Evolutionary conservation across 1,139 yeast species (phyloP).

Genomic region (Hemisphaericaspora subhashii): DNA sequence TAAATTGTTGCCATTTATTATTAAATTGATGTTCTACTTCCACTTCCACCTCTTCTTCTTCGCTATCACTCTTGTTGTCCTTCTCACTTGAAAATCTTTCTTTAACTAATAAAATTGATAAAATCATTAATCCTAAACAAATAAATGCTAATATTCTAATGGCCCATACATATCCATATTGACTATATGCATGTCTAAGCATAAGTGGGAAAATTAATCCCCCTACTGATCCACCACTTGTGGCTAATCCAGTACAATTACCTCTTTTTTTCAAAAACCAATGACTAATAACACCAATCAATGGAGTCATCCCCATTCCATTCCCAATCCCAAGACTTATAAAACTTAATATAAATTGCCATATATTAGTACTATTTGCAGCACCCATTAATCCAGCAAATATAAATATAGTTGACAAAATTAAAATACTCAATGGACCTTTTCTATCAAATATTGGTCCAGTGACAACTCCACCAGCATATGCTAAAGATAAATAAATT

Average conservation of each 20-base stretch:
- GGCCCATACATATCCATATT: slow-evolving; percentile 63
- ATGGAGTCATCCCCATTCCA: slow-evolving; percentile 57
- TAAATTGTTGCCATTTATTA: slow-evolving; percentile 5
- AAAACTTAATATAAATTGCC: slow-evolving; percentile 57
- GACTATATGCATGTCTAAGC: slow-evolving; percentile 50
- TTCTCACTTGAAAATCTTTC: slow-evolving; percentile 40
- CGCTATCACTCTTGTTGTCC: slow-evolving; percentile 1
- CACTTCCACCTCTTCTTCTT: slow-evolving; percentile 3
- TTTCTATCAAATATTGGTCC: slow-evolving; percentile 48
- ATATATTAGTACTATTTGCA: slow-evolving; percentile 48
- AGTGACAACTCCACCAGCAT: slow-evolving; percentile 54
- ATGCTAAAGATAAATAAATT: slow-evolving; percentile 56
- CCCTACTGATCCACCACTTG: slow-evolving; percentile 65
- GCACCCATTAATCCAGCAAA: slow-evolving; percentile 51
- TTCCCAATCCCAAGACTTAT: slow-evolving; percentile 55
- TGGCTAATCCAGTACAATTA: slow-evolving; percentile 55
- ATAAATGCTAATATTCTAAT: slow-evolving; percentile 55
- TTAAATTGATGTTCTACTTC: slow-evolving; percentile 5
- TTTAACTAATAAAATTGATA: slow-evolving; percentile 42
- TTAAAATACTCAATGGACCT: slow-evolving; percentile 46
- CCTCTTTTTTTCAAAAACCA: slow-evolving; percentile 58
- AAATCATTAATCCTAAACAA: slow-evolving; percentile 39
- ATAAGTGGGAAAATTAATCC: slow-evolving; percentile 62
- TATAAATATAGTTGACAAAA: slow-evolving; percentile 43
- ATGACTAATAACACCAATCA: slow-evolving; percentile 58